Evolutionary conservation across 108 stramenopile genomes (phyloP).

Genomic region (Fistulifera pelliculosa): DNA sequence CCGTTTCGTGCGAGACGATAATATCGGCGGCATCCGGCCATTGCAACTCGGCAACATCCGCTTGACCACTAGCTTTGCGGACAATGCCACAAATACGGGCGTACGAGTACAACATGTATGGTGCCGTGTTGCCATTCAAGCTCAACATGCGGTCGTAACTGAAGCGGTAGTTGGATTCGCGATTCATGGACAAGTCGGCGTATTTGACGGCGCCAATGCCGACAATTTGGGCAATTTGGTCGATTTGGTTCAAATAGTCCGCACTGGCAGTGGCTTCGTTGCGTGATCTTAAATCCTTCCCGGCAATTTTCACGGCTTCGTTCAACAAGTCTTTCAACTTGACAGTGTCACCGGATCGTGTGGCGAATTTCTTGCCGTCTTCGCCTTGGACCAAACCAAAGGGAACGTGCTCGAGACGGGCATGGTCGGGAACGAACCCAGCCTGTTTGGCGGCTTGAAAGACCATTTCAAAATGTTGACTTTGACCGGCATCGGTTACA

Average conservation of each 20-base stretch:
- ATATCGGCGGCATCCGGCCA: constrained; percentile 72
- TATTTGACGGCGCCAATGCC: constrained; percentile 99
- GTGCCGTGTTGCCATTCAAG: constrained; percentile 97
- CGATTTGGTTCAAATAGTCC: constrained; percentile 34
- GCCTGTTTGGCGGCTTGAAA: constrained; percentile 86
- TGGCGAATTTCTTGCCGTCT: constrained; percentile 98
- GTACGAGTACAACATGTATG: constrained; percentile 98
- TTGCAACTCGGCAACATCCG: constrained; percentile 28
- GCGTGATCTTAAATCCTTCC: constrained; percentile 64
- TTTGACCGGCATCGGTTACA: constrained; percentile 96
- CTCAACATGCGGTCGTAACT: constrained; percentile 97
- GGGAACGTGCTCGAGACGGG: constrained; percentile 89
- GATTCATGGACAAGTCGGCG: constrained; percentile 95
- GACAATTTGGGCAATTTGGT: constrained; percentile 67
- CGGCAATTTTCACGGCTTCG: constrained; percentile 86
- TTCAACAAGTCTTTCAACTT: constrained; percentile 95
- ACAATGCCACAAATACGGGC: constrained; percentile 92
- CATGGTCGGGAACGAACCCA: constrained; percentile 52
- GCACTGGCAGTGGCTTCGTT: constrained; percentile 31
- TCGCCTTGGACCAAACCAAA: constrained; percentile 99
- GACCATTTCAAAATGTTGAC: constrained; percentile 90
- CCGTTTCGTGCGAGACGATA: constrained; percentile 71
- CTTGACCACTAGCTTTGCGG: constrained; percentile 81
- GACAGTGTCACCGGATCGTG: constrained; percentile 95
- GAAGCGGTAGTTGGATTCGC: constrained; percentile 95